Conservation (phyloP, 257 asterid genomes). For the Ophiorrhiza pumila region DNA sequence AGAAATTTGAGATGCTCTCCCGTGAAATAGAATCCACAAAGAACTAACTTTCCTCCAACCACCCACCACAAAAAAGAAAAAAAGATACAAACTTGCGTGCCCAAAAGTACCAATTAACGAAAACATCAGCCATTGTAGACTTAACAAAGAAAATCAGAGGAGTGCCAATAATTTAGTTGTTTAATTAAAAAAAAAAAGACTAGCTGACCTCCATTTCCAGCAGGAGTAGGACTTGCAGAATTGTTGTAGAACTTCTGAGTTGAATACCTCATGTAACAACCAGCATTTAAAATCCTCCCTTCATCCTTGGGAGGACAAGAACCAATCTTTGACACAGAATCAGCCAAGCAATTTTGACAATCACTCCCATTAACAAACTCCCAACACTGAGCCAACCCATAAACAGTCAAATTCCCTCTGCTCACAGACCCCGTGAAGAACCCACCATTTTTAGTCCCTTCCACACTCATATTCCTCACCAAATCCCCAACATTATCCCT, state of each 20-base stretch:
- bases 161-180: no score
- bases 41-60: neutral
- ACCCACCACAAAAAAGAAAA: neutral
- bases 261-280: conserved; percentile 70
- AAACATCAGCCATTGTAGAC: neutral
- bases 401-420: conserved; percentile 52
- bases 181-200: no score
- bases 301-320: conserved; percentile 52
- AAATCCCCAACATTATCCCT: conserved; percentile 35
- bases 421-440: conserved; percentile 40
- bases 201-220: conserved; percentile 41
- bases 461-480: conserved; percentile 39
- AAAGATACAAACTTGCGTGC: neutral
- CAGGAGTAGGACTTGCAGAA: conserved; percentile 29
- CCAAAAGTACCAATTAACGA: neutral
- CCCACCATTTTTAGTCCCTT: conserved; percentile 51
- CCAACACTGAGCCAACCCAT: conserved; percentile 83
- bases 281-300: conserved; percentile 65
- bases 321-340: conserved; percentile 35
- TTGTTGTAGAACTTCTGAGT: conserved; percentile 52
- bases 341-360: conserved; percentile 49
- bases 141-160: no score
- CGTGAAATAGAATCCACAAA: neutral
- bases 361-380: conserved; percentile 45
- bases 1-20: neutral